Base-by-base conservation (phyloP, 495 filamentous ascomycete species). In the Corynascus novoguineensis region DNA sequence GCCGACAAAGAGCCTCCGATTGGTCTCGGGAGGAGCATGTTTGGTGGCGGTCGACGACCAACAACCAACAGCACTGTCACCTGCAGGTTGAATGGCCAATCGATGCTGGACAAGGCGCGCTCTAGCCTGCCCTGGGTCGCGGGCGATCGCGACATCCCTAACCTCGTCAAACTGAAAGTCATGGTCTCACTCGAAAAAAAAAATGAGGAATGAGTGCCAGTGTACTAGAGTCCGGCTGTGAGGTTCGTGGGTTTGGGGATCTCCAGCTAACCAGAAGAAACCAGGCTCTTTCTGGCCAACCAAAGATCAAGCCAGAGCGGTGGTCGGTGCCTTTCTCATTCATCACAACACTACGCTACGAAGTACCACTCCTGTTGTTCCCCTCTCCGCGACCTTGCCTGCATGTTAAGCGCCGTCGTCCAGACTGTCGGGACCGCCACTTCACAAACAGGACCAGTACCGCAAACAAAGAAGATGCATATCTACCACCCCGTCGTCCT, bases 321-420 rank as follows among this genome's bases (percentile, higher is more conserved):
- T 3, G 46, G n/a, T 12, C 28, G n/a, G 28, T 3, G 4, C 24
- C 21, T 6, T 35, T 37, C 19, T 25, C n/a, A n/a, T n/a, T n/a
- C n/a, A n/a, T n/a, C n/a, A n/a, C n/a, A n/a, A n/a, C n/a, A n/a
- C n/a, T n/a, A n/a, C n/a, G n/a, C n/a, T n/a, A n/a, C n/a, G n/a
- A n/a, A n/a, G n/a, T 24, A 24, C 7, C 17, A 17, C 42, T 14
- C 45, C 9, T 19, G 17, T 28, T n/a, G n/a, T n/a, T n/a, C n/a
- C n/a, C 21, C 48, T 15, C 5, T 21, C 32, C 58, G 27, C 7
- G 21, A 22, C 6, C 32, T 22, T 15, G 17, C 5, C 38, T 55
- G 58, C 48, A 55, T 10, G 45, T 46, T 56, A 60, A 55, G 51
- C 58, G 58, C 58, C 58, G 19, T 44, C 21, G 47, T 50, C 58